Conservation (phyloP, 2,329 filamentous ascomycete species). For the Chrysosporium queenslandicum region DNA sequence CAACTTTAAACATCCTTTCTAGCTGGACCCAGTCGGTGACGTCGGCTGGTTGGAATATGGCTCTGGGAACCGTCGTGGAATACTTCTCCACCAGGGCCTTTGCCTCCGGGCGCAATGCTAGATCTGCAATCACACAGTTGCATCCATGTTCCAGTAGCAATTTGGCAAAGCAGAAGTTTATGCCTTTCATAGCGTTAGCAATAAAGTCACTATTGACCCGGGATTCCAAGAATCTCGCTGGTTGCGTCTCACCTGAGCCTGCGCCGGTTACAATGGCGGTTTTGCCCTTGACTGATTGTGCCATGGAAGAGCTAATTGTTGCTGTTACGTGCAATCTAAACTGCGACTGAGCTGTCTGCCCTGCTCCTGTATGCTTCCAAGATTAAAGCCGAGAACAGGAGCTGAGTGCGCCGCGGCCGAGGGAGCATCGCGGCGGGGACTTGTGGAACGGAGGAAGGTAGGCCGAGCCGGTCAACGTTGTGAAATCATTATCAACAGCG, state of each 20-base stretch:
- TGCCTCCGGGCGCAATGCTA: conserved; percentile 38
- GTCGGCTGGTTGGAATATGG: conserved; percentile 39
- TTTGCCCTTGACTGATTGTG: conserved; percentile 32
- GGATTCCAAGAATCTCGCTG: neutral
- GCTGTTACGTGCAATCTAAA: neutral
- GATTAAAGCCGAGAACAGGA: neutral
- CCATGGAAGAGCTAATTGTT: neutral
- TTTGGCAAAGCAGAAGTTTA: conserved; percentile 38
- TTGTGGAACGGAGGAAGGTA: neutral
- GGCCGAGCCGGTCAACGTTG: neutral
- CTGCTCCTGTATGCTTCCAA: neutral
- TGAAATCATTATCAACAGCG: neutral
- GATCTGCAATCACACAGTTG: conserved; percentile 40
- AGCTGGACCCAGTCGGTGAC: conserved; percentile 44
- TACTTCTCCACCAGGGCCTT: conserved; percentile 34
- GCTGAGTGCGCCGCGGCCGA: neutral
- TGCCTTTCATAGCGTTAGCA: no score
- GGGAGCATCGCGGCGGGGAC: neutral
- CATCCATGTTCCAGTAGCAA: conserved; percentile 37
- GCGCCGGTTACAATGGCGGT: conserved; percentile 47
- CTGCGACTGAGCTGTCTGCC: neutral
- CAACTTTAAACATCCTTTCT: conserved; percentile 41
- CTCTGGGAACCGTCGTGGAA: conserved; percentile 25
- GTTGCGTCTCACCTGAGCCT: conserved; percentile 38
- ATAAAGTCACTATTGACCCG: no score